Conservation (phyloP, 345 rosid species). For the Turritis glabra region DNA sequence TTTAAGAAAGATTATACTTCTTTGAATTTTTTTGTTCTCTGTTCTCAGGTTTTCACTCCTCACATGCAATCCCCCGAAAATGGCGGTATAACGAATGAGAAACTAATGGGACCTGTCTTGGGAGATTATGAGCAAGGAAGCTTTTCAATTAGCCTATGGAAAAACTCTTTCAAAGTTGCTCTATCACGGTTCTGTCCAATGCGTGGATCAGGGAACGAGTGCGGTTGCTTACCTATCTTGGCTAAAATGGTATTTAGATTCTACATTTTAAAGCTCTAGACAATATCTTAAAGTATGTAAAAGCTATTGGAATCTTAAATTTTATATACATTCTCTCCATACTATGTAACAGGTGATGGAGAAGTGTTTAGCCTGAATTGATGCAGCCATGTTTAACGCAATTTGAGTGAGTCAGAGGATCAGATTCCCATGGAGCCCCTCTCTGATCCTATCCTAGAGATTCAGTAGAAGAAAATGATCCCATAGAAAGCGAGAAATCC, state of each 20-base stretch:
- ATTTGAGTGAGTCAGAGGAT: constrained; percentile 86
- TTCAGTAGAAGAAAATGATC: constrained; percentile 38
- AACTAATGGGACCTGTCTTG: constrained; percentile 58
- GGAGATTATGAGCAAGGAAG: constrained; percentile 76
- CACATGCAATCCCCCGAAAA: constrained; percentile 67
- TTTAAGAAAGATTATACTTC: not conserved
- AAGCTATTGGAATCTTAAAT: not conserved
- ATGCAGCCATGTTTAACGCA: constrained; percentile 94
- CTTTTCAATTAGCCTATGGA: constrained; percentile 77
- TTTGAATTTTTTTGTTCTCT: constrained; percentile 1
- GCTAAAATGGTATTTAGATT: constrained; percentile 59
- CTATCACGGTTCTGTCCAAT: constrained; percentile 71
- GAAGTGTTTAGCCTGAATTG: constrained; percentile 74
- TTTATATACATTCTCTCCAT: not conserved
- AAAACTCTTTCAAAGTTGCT: constrained; percentile 73
- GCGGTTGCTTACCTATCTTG: constrained; percentile 84
- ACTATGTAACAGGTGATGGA: constrained; percentile 65
- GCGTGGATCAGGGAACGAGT: constrained; percentile 79
- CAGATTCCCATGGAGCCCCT: constrained; percentile 94
- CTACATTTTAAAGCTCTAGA: constrained; percentile 1
- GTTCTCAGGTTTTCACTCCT: constrained; percentile 77
- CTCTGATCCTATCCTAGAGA: constrained; percentile 78
- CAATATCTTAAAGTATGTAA: not conserved
- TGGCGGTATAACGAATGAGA: constrained; percentile 44
- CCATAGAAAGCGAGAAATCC: constrained; percentile 36